A percentile compares a stretch with the other conserved stretches of the same genome.
phyloP scores from a whole-genome alignment of 495 filamentous ascomycete species.

The Cercophora newfieldiana region DNA sequence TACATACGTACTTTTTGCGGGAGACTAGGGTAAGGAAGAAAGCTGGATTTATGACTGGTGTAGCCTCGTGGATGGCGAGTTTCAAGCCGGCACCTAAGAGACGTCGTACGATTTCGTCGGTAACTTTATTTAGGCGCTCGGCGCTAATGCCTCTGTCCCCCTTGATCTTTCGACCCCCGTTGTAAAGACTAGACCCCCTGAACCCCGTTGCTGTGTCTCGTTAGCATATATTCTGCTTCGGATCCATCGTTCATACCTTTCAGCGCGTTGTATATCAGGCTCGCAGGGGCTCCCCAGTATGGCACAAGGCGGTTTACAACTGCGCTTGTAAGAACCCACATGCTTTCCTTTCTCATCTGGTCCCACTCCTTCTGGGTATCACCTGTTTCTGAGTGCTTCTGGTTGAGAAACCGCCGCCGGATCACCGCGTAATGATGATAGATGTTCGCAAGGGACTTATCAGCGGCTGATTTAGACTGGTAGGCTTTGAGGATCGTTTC shows the following conservation, averaged over 20 bases:
- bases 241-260: slow-evolving; percentile 1
- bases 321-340: neutral
- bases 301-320: neutral
- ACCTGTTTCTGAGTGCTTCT: neutral
- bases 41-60: neutral
- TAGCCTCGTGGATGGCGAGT: neutral
- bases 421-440: neutral
- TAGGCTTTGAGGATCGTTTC: neutral
- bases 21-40: neutral
- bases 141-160: neutral
- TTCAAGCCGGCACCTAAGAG: neutral
- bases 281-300: neutral
- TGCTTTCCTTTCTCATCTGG: neutral
- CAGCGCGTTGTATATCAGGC: neutral
- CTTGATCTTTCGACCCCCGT: neutral
- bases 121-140: neutral
- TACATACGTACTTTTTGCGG: neutral
- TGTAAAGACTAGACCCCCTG: neutral
- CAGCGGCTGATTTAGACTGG: neutral
- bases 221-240: neutral
- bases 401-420: neutral
- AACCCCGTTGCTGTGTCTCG: neutral
- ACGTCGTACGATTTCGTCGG: neutral
- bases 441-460: neutral
- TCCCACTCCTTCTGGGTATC: neutral